Evolutionary conservation across 768 basidiomycete genomes (phyloP), one percentile per base, ranked within the genome.

Genomic region (Mycena indigotica): DNA sequence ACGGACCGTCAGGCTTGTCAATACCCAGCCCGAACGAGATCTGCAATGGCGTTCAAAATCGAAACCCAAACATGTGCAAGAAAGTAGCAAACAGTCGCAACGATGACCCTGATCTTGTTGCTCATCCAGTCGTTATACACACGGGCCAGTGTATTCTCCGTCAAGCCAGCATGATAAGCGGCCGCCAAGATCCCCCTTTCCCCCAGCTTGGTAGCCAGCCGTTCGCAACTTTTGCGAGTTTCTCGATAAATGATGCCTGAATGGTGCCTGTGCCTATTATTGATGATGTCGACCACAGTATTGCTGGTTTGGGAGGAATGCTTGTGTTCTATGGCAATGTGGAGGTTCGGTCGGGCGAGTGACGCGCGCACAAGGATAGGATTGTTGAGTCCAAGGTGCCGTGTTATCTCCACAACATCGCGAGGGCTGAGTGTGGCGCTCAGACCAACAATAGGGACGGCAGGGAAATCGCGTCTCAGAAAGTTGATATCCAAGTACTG

Each of bases 11-110:
- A 2, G 75, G 59, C 61, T 87, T 86, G 69, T 87, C 83, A 50
- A 88, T 84, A 0, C 89, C 88, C 86, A 91, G 88, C 15, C 88
- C 89, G 64, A 91, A 90, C 0, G 87, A 87, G 50, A 85, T 75
- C 87, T 87, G 60, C 32, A 23, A n/a, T 23, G 3, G 21, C 38
- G 56, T 12, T 45, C 19, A 21, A 56, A 10, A 10, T 5, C 50
- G 10, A 24, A 67, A 59, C n/a, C 8, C 28, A 16, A 15, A 19
- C 28, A 40, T 48, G 4, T 4, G 24, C 23, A 24, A 19, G 21
- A 52, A 60, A 2, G 2, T 15, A 49, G 52, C 52, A 23, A 26
- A 58, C 61, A 3, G 53, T 62, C 1, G 61, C 61, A 6, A 55
- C 56, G 2, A 58, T 48, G 0, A 62, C 48, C 2, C 13, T 8